These are phyloP conservation scores for Candida railenensis DNA, from an alignment of 805 yeast genomes.

Conservation along the genomic window DNA sequence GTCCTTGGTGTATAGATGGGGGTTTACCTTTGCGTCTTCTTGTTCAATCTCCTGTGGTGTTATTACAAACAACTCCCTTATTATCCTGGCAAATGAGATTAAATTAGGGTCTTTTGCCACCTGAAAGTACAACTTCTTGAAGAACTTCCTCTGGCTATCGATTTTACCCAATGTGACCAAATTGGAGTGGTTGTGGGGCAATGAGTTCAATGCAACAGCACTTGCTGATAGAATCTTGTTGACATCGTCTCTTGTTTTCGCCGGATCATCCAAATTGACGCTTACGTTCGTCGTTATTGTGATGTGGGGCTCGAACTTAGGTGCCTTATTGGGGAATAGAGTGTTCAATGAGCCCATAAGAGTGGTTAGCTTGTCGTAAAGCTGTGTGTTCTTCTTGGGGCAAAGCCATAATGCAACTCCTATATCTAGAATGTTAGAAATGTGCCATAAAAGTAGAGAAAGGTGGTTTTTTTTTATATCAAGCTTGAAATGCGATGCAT, in stretches of 20 bases:
- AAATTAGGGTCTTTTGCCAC: conserved; percentile 46
- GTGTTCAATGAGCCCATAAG: conserved; percentile 66
- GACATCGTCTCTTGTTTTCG: conserved; percentile 51
- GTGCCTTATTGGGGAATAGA: conserved; percentile 67
- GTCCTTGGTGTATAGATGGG: conserved; percentile 39
- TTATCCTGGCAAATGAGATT: conserved; percentile 51
- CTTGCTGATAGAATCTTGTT: conserved; percentile 57
- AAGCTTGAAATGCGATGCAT: no score
- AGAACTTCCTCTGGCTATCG: conserved; percentile 47
- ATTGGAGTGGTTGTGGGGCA: conserved; percentile 39
- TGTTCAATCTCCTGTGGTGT: conserved; percentile 38
- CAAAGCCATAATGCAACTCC: conserved; percentile 74
- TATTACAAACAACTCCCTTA: conserved; percentile 56
- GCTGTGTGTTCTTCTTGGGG: conserved; percentile 55
- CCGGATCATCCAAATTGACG: conserved; percentile 35
- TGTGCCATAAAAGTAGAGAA: background rate
- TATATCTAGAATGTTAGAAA: conserved; percentile 14
- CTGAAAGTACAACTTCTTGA: conserved; percentile 54
- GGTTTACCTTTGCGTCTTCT: conserved; percentile 34
- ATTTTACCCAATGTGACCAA: conserved; percentile 43
- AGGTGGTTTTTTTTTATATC: background rate
- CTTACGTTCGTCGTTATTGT: conserved; percentile 67
- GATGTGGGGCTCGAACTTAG: conserved; percentile 71
- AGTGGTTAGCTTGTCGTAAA: conserved; percentile 56
- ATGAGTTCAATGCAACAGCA: conserved; percentile 50